Base-by-base conservation (phyloP, 2,329 filamentous ascomycete genomes). In the Fusarium sp. region DNA sequence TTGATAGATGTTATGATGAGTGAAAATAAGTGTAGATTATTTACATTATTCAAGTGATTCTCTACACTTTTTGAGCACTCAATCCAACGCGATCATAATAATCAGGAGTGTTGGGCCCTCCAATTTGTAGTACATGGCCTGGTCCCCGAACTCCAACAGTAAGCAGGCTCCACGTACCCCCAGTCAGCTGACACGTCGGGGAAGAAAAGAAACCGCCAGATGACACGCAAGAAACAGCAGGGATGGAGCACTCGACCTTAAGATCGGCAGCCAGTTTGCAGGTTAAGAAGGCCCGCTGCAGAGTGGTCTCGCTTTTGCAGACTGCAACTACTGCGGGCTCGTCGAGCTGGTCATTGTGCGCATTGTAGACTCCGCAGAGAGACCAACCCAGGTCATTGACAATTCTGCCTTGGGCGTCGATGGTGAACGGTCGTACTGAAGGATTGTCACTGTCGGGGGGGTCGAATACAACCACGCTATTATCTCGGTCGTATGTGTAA, bases 281-380 rank as follows among this genome's bases (percentile, higher is more conserved):
- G 2, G 28, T 54, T 3, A 54, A 7, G 8, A 47, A 54, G 11
- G 20, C 50, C 6, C 15, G n/a, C 23, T 35, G 18, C 5, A n/a
- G 3, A 2, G n/a, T 7, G 4, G 3, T 28, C n/a, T 47, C 23
- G 6, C 3, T 7, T 21, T 10, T 10, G 11, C 50, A 54, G 6
- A 13, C 16, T 8, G 4, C 10, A 3, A 47, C 50, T 5, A 15
- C n/a, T 3, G 41, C 41, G 2, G 50, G 50, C 1, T 6, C 24
- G 1, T 54, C 18, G 1, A 35, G 29, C 7, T 26, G 16, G 2
- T 8, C 10, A 3, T 21, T 47, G 0, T 11, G 35, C 3, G n/a
- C 13, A 4, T 13, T 5, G 13, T 54, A 47, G 1, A 12, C 20
- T 4, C 50, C 50, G 5, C 50, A 54, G 8, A 54, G 50, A 7